Evolutionary conservation across 805 yeast species (phyloP), one percentile per base, ranked within the genome.

Genomic region (Lipomyces orientalis): DNA sequence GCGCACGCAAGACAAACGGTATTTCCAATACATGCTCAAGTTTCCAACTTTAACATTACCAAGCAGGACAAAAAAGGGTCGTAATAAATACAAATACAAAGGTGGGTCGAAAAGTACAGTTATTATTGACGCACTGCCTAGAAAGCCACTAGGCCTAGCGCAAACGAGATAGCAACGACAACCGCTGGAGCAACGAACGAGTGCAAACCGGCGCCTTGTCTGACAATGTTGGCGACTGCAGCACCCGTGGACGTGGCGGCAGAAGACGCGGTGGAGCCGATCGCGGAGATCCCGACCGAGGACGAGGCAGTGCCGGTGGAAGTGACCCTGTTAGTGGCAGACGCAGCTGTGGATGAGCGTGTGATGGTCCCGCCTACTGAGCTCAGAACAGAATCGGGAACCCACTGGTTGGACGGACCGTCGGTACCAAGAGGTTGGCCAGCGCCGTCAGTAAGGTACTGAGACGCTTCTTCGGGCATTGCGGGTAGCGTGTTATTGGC

Each of bases 361-460:
- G 59, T 37, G 34, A 22, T 19, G 54, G 46, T 54, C 51, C 57
- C 35, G 52, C 43, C 37, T 14, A 34, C 4, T 16, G 66, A 57
- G 10, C 60, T 19, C n/a, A 34, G 34, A 22, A 33, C 54, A 14
- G 51, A 37, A 29, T 56, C 49, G 14, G 72, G 56, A 1, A 67
- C 59, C 65, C 71, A 72, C 64, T 69, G 73, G 66, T 74, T 73
- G 46, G 71, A 60, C 34, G 64, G 76, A 59, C 82, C 82, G 33
- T 76, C 75, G 58, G 72, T 66, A 64, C 81, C 73, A 64, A 81
- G 73, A 54, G 76, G 75, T 35, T 66, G 49, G 33, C 75, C 83
- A 14, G 83, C 83, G 66, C 82, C 79, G 34, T 73, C 72, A 31
- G 80, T 81, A 46, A 81, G 73, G 54, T 71, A 71, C 61, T 73